Evolutionary conservation across 2,329 filamentous ascomycete species (phyloP), one percentile per base, ranked within the genome.

Genomic region (Fusarium sulawesiense): DNA sequence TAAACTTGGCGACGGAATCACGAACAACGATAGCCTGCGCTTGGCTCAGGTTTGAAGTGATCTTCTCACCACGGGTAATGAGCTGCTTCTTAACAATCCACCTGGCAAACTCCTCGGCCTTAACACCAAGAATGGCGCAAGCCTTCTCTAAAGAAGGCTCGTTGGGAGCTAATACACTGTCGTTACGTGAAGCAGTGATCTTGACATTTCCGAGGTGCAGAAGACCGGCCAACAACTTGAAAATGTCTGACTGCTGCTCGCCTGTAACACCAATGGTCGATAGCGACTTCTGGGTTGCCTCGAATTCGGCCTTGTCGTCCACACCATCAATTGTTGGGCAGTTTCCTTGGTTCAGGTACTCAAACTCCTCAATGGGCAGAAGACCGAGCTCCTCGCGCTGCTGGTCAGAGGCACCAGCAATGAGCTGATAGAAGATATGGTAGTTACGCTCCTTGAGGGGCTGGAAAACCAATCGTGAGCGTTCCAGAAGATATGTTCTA

Each of bases 61-160:
- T 99, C 85, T 98, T 98, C 80, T 99, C 96, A 49, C 94, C 96
- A 78, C 96, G 90, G 16, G 96, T 99, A 70, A 98, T 90, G 64
- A 99, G 88, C 81, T 99, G 96, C 83, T 99, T 99, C 88, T 99
- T 99, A 68, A 98, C 93, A 55, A 94, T 98, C 96, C 96, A 99
- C 80, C 95, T 97, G 53, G 96, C 92, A 77, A 99, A 98, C 73
- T 94, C 93, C 30, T 87, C 83, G 3, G 90, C 87, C 78, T 98
- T 89, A 64, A 99, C 97, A 23, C 96, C 96, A 37, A 99, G 88
- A 64, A 98, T 92, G 14, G 87, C 84, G 77, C 93, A 94, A 60
- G 96, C 95, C 75, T 90, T 91, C 58, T 92, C 87, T 56, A 99
- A 83, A 18, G 94, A 90, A 6, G 94, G 92, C 77, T 99, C 96